phyloP scores from a whole-genome alignment of 441 rosid species.

The Jatropha multifida region DNA sequence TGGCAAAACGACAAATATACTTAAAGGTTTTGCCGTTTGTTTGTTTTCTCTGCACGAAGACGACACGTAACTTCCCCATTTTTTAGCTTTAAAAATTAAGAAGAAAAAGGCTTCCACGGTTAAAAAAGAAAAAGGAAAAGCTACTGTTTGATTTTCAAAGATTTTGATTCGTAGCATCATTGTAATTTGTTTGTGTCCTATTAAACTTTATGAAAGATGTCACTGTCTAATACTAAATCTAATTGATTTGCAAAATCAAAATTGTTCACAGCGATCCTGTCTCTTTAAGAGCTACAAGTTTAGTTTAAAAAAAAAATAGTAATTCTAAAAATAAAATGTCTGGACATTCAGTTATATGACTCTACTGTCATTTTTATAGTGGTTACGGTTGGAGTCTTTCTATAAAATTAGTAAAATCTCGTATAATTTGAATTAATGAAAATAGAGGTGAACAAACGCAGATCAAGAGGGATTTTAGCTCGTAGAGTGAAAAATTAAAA shows the following conservation, averaged over 20 bases:
- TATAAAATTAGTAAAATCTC: too few species aligned
- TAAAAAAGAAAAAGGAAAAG: neutral
- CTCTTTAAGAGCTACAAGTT: neutral
- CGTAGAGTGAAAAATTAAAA: too few species aligned
- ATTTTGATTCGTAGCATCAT: neutral
- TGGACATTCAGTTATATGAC: too few species aligned
- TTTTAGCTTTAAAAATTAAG: neutral
- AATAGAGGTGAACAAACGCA: too few species aligned
- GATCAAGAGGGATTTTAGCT: too few species aligned
- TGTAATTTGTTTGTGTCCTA: neutral
- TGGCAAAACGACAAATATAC: slow-evolving; percentile 13
- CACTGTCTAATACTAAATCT: neutral
- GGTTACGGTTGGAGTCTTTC: too few species aligned
- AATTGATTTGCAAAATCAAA: neutral
- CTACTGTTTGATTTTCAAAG: neutral
- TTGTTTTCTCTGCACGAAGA: neutral
- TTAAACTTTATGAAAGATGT: too few species aligned
- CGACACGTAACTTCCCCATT: neutral
- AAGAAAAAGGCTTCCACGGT: neutral
- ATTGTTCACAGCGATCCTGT: too few species aligned
- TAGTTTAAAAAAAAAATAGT: neutral
- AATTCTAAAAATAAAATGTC: too few species aligned
- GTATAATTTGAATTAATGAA: too few species aligned
- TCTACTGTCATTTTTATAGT: too few species aligned
- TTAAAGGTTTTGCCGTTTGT: neutral